Percentiles rank a stretch among this genome's conserved stretches.
Evolutionary conservation across 768 basidiomycete genomes (phyloP).

Genomic region (Lactarius vividus): DNA sequence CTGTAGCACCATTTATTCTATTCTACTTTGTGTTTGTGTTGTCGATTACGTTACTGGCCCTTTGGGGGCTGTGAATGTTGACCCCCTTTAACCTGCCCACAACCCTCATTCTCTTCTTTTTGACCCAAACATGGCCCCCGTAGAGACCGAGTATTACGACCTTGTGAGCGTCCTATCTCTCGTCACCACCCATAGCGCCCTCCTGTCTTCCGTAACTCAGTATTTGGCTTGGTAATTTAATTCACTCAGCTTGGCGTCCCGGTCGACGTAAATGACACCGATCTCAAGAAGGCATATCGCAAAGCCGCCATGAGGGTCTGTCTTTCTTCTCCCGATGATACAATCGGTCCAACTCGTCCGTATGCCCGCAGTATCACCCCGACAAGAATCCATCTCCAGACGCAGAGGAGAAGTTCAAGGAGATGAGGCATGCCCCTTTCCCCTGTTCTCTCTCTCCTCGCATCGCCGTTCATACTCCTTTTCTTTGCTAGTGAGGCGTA

Average conservation of each 20-base stretch:
- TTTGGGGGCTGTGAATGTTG: not conserved
- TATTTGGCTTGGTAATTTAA: constrained; percentile 11
- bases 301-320: constrained; percentile 90
- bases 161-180: constrained; percentile 38
- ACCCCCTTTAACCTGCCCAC: not conserved
- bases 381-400: constrained; percentile 93
- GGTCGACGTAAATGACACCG: constrained; percentile 71
- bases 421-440: constrained; percentile 66
- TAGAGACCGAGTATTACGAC: constrained; percentile 89
- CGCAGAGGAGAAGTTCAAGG: constrained; percentile 95
- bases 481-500: constrained; percentile 78
- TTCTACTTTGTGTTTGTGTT: not conserved
- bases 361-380: constrained; percentile 76
- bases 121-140: constrained; percentile 61
- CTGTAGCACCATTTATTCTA: not conserved
- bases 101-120: not conserved
- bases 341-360: constrained; percentile 1
- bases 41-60: constrained; percentile 7
- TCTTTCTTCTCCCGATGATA: not conserved
- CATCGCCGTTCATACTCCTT: constrained; percentile 16
- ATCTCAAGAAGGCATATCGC: constrained; percentile 92
- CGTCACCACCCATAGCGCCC: constrained; percentile 36
- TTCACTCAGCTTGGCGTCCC: constrained; percentile 60
- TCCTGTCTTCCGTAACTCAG: not conserved
- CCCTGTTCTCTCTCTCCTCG: not conserved